Conservation (phyloP, 139 green algal genomes). For the Limnomonas spitsbergensis region DNA sequence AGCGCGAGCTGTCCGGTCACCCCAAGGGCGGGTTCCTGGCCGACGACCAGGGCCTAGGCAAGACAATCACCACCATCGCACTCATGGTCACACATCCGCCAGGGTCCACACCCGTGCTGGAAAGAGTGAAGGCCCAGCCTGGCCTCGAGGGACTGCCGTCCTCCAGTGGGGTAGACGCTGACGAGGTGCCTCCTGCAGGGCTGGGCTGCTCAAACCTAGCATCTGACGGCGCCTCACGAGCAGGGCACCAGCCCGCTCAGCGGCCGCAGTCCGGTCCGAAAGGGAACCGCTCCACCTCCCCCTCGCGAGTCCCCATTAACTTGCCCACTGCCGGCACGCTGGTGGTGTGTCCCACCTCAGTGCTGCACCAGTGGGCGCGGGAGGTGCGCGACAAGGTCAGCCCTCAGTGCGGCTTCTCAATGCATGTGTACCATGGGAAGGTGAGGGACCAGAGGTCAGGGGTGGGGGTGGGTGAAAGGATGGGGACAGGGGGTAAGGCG, state of each 20-base stretch:
- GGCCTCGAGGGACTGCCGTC: too few relatives aligned
- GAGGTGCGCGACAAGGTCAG: conserved; percentile 73
- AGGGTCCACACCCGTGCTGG: neutral
- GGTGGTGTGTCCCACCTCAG: conserved; percentile 77
- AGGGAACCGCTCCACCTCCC: too few relatives aligned
- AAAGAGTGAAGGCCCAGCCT: neutral
- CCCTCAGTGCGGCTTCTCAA: conserved; percentile 31
- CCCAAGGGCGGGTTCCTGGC: conserved; percentile 73
- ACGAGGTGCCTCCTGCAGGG: too few relatives aligned
- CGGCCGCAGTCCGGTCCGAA: too few relatives aligned
- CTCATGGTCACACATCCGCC: conserved; percentile 67
- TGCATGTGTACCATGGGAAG: conserved; percentile 80
- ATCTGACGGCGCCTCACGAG: too few relatives aligned
- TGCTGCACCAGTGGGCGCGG: conserved; percentile 83
- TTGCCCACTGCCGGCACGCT: conserved; percentile 63
- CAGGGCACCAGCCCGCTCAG: too few relatives aligned
- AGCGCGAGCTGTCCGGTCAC: conserved; percentile 40
- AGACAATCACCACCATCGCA: conserved; percentile 76
- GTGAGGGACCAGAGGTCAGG: conserved; percentile 23
- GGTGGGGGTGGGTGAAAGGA: neutral
- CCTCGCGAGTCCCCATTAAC: too few relatives aligned
- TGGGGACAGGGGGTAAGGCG: too few relatives aligned
- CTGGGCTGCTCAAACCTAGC: too few relatives aligned
- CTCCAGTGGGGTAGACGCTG: too few relatives aligned
- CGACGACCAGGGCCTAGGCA: conserved; percentile 82